Percentiles rank a stretch among this genome's conserved stretches.
Evolutionary conservation across 2,329 filamentous ascomycete genomes (phyloP).

Genomic region (Sclerotiophoma versabilis): DNA sequence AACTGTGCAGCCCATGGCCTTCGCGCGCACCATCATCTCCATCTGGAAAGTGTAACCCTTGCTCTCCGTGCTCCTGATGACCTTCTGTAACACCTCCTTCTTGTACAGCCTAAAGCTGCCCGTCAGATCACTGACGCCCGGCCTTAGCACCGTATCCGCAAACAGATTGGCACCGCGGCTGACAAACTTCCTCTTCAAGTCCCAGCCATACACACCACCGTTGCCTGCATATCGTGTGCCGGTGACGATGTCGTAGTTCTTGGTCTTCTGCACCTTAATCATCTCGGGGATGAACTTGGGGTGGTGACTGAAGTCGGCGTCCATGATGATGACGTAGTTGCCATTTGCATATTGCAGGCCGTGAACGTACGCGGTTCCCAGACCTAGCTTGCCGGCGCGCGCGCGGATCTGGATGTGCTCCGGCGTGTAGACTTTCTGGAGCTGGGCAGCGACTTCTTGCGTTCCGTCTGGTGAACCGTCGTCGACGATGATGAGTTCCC

Average conservation of each 20-base stretch:
- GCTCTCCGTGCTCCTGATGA: slow-evolving; percentile 88
- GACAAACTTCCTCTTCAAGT: slow-evolving; percentile 80
- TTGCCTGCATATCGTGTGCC: slow-evolving; percentile 91
- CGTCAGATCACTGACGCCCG: slow-evolving; percentile 93
- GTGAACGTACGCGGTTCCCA: slow-evolving; percentile 95
- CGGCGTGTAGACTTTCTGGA: slow-evolving; percentile 80
- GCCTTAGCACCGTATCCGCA: slow-evolving; percentile 90
- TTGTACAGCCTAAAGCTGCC: slow-evolving; percentile 96
- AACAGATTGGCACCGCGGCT: slow-evolving; percentile 92
- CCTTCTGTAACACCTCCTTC: slow-evolving; percentile 85
- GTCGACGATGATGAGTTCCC: slow-evolving; percentile 98
- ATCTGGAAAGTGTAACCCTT: slow-evolving; percentile 99
- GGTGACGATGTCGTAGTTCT: slow-evolving; percentile 93
- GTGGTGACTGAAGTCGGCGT: slow-evolving; percentile 98
- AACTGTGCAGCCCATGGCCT: slow-evolving; percentile 92
- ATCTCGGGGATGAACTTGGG: slow-evolving; percentile 98
- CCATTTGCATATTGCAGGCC: slow-evolving; percentile 88
- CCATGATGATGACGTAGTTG: slow-evolving; percentile 99
- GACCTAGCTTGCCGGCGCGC: slow-evolving; percentile 93
- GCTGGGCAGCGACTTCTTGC: slow-evolving; percentile 86
- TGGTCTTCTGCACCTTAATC: slow-evolving; percentile 79
- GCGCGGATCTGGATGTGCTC: slow-evolving; percentile 83
- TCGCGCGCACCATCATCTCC: slow-evolving; percentile 98
- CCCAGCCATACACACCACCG: slow-evolving; percentile 92
- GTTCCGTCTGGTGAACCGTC: slow-evolving; percentile 97